phyloP scores from a whole-genome alignment of 202 grass and related monocot species.

The Carex sylvatica region DNA sequence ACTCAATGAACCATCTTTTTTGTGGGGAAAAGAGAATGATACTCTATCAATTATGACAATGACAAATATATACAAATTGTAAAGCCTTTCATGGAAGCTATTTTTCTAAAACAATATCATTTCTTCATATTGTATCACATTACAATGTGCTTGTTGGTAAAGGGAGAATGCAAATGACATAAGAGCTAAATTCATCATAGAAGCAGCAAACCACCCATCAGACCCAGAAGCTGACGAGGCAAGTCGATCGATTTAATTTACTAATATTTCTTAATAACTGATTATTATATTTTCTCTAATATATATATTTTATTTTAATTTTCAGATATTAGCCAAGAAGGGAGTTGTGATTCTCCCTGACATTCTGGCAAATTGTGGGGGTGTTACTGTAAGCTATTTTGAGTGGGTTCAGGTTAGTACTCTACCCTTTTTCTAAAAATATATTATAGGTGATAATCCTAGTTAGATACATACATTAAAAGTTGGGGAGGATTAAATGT shows the following conservation, averaged over 20 bases:
- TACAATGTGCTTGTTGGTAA: conserved; percentile 4
- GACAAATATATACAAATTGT: background rate
- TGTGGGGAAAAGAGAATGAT: background rate
- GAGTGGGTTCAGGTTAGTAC: conserved; percentile 91
- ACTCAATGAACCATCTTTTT: background rate
- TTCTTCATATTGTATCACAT: background rate
- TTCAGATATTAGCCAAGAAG: conserved; percentile 91
- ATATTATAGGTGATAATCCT: background rate
- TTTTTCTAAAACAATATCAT: background rate
- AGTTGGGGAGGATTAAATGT: background rate
- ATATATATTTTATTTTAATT: background rate
- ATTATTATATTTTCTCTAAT: background rate
- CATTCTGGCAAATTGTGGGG: conserved; percentile 81
- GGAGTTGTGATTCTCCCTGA: conserved; percentile 87
- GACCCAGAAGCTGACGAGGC: conserved; percentile 94
- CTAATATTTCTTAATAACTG: background rate
- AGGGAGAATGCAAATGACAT: conserved; percentile 95
- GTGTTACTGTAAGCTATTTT: conserved; percentile 97
- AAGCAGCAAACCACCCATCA: conserved; percentile 96
- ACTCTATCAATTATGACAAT: background rate
- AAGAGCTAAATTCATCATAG: conserved; percentile 88
- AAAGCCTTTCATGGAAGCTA: background rate
- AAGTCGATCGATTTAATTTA: conserved; percentile 19
- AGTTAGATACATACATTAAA: background rate
- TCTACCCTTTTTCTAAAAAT: background rate